phyloP scores from a whole-genome alignment of 805 yeast genomes.

The Metschnikowia continentalis region DNA sequence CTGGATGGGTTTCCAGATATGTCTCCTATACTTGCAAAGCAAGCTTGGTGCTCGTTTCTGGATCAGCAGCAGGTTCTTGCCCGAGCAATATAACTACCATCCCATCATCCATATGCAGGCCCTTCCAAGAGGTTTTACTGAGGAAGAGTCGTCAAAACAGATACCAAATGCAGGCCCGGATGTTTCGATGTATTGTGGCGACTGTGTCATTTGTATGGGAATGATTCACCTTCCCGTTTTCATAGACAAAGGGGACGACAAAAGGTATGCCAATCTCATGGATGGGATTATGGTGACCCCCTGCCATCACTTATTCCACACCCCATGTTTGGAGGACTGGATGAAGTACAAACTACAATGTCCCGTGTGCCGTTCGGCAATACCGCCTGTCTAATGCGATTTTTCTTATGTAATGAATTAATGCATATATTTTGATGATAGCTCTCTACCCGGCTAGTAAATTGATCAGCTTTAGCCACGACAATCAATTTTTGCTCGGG shows the following conservation, averaged over 20 bases:
- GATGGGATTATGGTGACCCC: constrained; percentile 79
- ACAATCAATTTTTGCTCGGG: neutral
- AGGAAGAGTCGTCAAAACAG: constrained; percentile 43
- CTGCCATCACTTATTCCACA: constrained; percentile 85
- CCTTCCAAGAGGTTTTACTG: constrained; percentile 52
- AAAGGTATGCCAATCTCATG: constrained; percentile 12
- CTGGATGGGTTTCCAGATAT: constrained; percentile 63
- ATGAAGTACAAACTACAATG: constrained; percentile 90
- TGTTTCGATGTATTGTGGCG: constrained; percentile 45
- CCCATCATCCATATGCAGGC: constrained; percentile 57
- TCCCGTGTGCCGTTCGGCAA: constrained; percentile 82
- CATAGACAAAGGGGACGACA: constrained; percentile 6
- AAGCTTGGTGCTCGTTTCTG: constrained; percentile 78
- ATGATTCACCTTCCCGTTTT: constrained; percentile 13
- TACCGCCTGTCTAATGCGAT: constrained; percentile 62
- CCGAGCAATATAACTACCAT: constrained; percentile 84
- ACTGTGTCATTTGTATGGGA: constrained; percentile 87
- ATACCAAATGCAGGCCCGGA: constrained; percentile 26
- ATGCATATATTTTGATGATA: neutral
- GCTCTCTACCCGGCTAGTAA: neutral
- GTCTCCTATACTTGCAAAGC: constrained; percentile 57
- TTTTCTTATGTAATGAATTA: neutral
- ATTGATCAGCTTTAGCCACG: no score
- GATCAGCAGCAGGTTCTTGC: constrained; percentile 66
- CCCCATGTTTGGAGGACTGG: constrained; percentile 87